Conservation (phyloP, 495 filamentous ascomycete genomes). For the Xylaria flabelliformis region DNA sequence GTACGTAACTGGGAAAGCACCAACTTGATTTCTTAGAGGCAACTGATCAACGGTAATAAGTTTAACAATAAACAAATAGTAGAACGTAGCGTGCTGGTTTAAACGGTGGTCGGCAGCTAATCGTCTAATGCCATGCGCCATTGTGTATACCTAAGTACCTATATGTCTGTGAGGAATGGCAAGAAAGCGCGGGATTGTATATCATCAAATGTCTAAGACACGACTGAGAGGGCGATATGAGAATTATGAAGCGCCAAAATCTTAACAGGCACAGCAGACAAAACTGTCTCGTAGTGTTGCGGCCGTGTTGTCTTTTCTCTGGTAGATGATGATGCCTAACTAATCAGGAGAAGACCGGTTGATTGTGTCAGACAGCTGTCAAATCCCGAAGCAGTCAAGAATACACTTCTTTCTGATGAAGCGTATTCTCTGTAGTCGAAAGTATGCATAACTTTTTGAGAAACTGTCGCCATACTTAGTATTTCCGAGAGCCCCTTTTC, state of each 20-base stretch:
- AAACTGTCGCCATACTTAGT: neutral
- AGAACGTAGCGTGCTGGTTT: neutral
- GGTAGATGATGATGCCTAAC: neutral
- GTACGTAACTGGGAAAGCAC: neutral
- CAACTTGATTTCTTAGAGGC: neutral
- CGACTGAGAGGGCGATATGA: neutral
- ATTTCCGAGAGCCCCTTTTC: slow-evolving; percentile 15
- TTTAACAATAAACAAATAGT: neutral
- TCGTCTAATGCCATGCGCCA: neutral
- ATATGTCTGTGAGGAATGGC: neutral
- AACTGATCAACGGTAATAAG: neutral
- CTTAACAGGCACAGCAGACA: slow-evolving; percentile 4
- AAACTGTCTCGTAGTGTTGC: slow-evolving; percentile 18
- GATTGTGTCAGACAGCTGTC: neutral
- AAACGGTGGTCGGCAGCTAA: neutral
- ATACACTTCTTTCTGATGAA: neutral
- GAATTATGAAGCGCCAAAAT: neutral
- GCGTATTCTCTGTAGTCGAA: neutral
- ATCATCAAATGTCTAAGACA: slow-evolving; percentile 20
- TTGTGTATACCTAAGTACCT: neutral
- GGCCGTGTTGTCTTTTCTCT: slow-evolving; percentile 4
- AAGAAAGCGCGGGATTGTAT: neutral
- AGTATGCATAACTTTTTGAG: neutral
- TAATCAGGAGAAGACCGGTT: neutral
- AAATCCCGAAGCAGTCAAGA: neutral